A percentile compares a stretch with the other conserved stretches of the same genome.
These are phyloP conservation scores for Gastrodia elata DNA, from an alignment of 106 monocot genomes.

Conservation along the genomic window DNA sequence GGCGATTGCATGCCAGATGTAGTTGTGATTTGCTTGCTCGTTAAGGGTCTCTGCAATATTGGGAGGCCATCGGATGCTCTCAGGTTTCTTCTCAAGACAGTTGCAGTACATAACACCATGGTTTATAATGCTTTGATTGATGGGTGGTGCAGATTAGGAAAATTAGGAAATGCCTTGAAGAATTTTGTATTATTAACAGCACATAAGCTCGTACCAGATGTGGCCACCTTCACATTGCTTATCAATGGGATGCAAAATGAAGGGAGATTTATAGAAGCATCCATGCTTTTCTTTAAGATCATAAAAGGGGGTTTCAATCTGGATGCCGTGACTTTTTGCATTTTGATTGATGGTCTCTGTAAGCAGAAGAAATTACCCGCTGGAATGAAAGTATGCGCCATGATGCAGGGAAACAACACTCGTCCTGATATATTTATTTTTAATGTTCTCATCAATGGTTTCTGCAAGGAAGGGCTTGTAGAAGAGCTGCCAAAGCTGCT, in stretches of 20 bases:
- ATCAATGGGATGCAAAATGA: slow-evolving; percentile 29
- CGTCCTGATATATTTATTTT: slow-evolving; percentile 32
- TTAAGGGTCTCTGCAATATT: slow-evolving; percentile 31
- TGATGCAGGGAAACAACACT: slow-evolving; percentile 32
- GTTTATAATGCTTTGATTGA: slow-evolving; percentile 39
- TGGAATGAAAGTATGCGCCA: slow-evolving; percentile 25
- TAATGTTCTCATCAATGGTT: slow-evolving; percentile 42
- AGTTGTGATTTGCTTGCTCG: slow-evolving; percentile 31
- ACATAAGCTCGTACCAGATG: slow-evolving; percentile 27
- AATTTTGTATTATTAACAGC: slow-evolving; percentile 11
- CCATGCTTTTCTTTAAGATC: slow-evolving; percentile 37
- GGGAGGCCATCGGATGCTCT: slow-evolving; percentile 35
- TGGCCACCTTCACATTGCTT: slow-evolving; percentile 33
- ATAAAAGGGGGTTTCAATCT: slow-evolving; percentile 22
- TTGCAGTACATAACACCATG: slow-evolving; percentile 15
- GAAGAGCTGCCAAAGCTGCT: slow-evolving; percentile 20
- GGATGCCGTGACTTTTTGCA: slow-evolving; percentile 32
- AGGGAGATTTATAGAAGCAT: slow-evolving; percentile 26
- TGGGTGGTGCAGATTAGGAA: slow-evolving; percentile 32
- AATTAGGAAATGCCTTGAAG: slow-evolving; percentile 21
- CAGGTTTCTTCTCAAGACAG: slow-evolving; percentile 29
- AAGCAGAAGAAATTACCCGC: slow-evolving; percentile 18
- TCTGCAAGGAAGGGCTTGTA: slow-evolving; percentile 17
- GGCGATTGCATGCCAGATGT: slow-evolving; percentile 25
- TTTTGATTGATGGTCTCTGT: slow-evolving; percentile 36